Percentiles rank a stretch among this genome's conserved stretches.
Evolutionary conservation across 768 basidiomycete species (phyloP).

Genomic region (Naganishia friedmannii): DNA sequence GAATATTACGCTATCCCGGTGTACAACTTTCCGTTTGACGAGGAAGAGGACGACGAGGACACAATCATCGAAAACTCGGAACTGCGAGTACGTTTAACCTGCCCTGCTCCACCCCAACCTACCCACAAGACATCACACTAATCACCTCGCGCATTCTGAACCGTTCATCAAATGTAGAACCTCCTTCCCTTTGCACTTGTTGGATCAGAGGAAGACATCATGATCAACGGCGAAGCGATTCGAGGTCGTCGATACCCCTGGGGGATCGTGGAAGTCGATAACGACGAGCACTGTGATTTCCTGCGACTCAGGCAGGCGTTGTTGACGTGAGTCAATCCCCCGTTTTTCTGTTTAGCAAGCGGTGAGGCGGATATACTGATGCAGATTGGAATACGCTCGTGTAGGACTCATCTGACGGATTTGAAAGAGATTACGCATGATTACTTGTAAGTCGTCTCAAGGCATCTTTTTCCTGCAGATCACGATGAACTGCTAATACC

Average conservation of each 20-base stretch:
- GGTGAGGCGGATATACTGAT: background rate
- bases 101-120: no score
- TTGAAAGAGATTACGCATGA: slow-evolving; percentile 88
- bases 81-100: slow-evolving; percentile 68
- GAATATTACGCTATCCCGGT: slow-evolving; percentile 97
- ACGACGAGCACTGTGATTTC: slow-evolving; percentile 99
- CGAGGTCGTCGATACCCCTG: slow-evolving; percentile 95
- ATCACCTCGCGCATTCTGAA: background rate
- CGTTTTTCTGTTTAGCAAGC: slow-evolving; percentile 34
- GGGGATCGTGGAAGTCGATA: slow-evolving; percentile 98
- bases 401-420: slow-evolving; percentile 79
- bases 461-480: background rate
- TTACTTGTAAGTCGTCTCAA: slow-evolving; percentile 59
- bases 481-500: background rate
- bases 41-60: slow-evolving; percentile 98
- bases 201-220: slow-evolving; percentile 94
- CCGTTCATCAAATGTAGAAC: slow-evolving; percentile 57
- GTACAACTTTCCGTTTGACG: slow-evolving; percentile 99
- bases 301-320: slow-evolving; percentile 85
- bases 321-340: slow-evolving; percentile 63
- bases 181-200: slow-evolving; percentile 95
- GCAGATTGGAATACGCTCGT: slow-evolving; percentile 51
- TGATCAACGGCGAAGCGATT: slow-evolving; percentile 77
- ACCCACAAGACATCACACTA: no score
- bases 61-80: slow-evolving; percentile 97